Evolutionary conservation across 2,329 filamentous ascomycete species (phyloP), one percentile per base, ranked within the genome.

Genomic region (Fusarium humuli): DNA sequence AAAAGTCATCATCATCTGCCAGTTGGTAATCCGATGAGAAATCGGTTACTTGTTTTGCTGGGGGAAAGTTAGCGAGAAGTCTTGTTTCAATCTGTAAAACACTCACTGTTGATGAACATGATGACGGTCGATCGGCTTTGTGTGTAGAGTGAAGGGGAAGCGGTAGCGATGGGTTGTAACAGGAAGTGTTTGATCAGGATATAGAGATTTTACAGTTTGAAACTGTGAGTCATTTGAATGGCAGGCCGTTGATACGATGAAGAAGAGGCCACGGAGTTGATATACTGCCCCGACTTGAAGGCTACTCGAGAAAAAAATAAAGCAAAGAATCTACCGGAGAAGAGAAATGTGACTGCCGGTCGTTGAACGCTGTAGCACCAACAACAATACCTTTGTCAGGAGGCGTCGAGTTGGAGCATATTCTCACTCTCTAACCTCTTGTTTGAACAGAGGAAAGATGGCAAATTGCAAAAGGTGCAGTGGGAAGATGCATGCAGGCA

Each of bases 1-100:
- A 66, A n/a, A 61, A 47, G 11, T 66, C 44, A 4, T 66, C 61
- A 0, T 66, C 61, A 7, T 66, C 61, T 29, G 5, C 16, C 2
- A 18, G 37, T 49, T 32, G 16, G 5, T 1, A 20, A 12, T 37
- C 34, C 18, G 34, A 37, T 11, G 34, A 37, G 18, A 37, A 37
- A 12, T 37, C 34, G 34, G 18, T 12, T 1, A 37, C 10, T 7
- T 37, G 18, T 37, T 37, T 18, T 37, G 9, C 34, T 37, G 18
- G 12, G 34, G 18, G 18, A n/a, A 37, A n/a, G 11, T 37, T 37
- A 37, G 34, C 10, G 6, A 37, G 6, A 12, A 4, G 18, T 37
- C 34, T n/a, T 37, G 27, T 29, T 27, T 29, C 16, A 37, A 37
- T 37, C 18, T 37, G 5, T 3, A n/a, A 9, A 11, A n/a, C 18